Evolutionary conservation across 129 eudicot genomes (phyloP), one percentile per base, ranked within the genome.

Genomic region (Centella asiatica): DNA sequence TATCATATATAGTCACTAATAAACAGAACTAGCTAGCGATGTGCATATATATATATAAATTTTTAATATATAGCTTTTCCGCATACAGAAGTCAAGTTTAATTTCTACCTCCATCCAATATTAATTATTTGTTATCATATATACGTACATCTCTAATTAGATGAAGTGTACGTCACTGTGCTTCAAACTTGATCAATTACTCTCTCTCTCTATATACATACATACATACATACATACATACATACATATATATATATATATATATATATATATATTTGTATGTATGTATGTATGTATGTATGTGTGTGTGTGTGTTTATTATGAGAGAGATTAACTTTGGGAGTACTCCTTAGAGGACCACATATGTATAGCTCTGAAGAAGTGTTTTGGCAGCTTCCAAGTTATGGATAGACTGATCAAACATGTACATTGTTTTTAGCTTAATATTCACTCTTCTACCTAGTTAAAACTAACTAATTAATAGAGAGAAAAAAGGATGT

Each of bases 121-220:
- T 60, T 74, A 67, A 33, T 57, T 67, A 51, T 51, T 66, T 58
- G 65, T 27, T 28, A 67, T 66, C 44, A 20, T 78, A 40, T 34
- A 12, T 76, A 29, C 31, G 24, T 26, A 34, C 27, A 31, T 14
- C 39, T 53, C 34, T 53, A 61, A 57, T 45, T 60, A 9, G 74
- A 45, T 78, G 71, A 78, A 65, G 84, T 73, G 73, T 69, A 78
- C 63, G 75, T 31, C 66, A 77, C 66, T 32, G 55, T 62, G 27
- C n/a, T n/a, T n/a, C n/a, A n/a, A n/a, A n/a, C n/a, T n/a, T n/a
- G n/a, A n/a, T n/a, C n/a, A n/a, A n/a, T n/a, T n/a, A n/a, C n/a
- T n/a, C n/a, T n/a, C n/a, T n/a, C n/a, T n/a, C n/a, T n/a, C n/a
- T n/a, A n/a, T n/a, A n/a, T n/a, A n/a, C n/a, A n/a, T n/a, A n/a